Evolutionary conservation across 1,139 yeast genomes (phyloP).

Genomic region (Debaryomycetaceae sp.): DNA sequence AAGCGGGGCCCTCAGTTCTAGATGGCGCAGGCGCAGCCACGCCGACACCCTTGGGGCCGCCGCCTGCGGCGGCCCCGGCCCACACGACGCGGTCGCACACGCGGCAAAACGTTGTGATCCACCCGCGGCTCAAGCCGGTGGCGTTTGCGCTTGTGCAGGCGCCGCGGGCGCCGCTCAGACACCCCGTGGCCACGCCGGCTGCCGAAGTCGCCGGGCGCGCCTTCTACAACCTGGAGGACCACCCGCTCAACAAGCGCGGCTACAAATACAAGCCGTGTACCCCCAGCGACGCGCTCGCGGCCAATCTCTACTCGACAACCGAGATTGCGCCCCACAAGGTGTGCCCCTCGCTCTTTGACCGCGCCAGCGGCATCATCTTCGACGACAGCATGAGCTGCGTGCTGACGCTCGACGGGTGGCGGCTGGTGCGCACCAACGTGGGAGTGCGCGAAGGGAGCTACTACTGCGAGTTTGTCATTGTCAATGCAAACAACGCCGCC

Average conservation of each 20-base stretch:
- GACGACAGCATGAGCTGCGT: constrained; percentile 40
- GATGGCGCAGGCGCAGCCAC: too few species aligned
- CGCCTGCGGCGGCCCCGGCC: too few species aligned
- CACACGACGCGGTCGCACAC: too few species aligned
- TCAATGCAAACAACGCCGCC: constrained; percentile 37
- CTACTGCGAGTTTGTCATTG: constrained; percentile 70
- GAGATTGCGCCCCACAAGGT: constrained; percentile 68
- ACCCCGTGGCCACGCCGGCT: constrained; percentile 9
- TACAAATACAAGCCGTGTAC: constrained; percentile 79
- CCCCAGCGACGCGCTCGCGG: constrained; percentile 59
- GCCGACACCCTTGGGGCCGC: too few species aligned
- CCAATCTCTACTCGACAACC: constrained; percentile 66
- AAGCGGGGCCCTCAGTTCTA: too few species aligned
- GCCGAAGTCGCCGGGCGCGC: constrained; percentile 19
- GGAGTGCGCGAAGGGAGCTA: constrained; percentile 75
- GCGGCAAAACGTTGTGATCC: constrained; percentile 29
- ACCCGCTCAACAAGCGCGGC: constrained; percentile 76
- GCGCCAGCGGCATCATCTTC: constrained; percentile 57
- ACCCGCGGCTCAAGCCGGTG: constrained; percentile 45
- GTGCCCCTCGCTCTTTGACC: constrained; percentile 67
- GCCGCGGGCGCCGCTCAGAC: constrained; percentile 10
- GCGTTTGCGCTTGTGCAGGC: constrained; percentile 25
- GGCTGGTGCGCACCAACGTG: constrained; percentile 71
- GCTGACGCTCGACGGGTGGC: constrained; percentile 70
- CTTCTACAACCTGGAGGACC: constrained; percentile 60